These are phyloP conservation scores for Carpinus viminea DNA, from an alignment of 306 rosid genomes.

Conservation along the genomic window DNA sequence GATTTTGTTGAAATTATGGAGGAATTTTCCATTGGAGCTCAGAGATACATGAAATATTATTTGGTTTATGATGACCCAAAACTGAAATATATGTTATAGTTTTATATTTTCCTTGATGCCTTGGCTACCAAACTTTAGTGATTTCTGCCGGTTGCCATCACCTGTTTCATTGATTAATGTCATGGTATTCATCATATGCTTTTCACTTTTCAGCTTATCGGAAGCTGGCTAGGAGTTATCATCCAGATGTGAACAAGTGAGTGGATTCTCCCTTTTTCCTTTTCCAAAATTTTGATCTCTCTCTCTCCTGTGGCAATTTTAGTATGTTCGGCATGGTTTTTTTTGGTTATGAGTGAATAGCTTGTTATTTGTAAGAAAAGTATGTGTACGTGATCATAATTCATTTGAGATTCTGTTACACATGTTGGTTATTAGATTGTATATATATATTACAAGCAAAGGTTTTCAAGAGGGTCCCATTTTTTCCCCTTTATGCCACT, in stretches of 20 bases:
- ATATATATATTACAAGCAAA: background rate
- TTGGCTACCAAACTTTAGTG: background rate
- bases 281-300: conserved; percentile 1
- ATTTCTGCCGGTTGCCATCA: background rate
- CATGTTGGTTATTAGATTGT: background rate
- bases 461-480: background rate
- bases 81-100: background rate
- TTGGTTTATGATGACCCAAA: background rate
- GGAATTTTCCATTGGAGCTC: background rate
- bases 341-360: conserved; percentile 8
- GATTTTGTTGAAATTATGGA: background rate
- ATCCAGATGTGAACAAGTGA: conserved; percentile 99
- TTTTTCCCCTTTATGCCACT: background rate
- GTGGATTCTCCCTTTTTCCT: conserved; percentile 25
- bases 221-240: conserved; percentile 92
- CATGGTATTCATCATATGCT: conserved; percentile 9
- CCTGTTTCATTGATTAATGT: background rate
- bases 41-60: background rate
- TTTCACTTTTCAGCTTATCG: conserved; percentile 77
- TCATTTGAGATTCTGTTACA: background rate
- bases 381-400: background rate
- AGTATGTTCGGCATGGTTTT: conserved; percentile 1
- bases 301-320: conserved; percentile 14
- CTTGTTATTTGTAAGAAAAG: conserved; percentile 4
- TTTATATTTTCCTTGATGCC: background rate